Evolutionary conservation across 106 monocot genomes (phyloP).

Genomic region (Triglochin maritima): DNA sequence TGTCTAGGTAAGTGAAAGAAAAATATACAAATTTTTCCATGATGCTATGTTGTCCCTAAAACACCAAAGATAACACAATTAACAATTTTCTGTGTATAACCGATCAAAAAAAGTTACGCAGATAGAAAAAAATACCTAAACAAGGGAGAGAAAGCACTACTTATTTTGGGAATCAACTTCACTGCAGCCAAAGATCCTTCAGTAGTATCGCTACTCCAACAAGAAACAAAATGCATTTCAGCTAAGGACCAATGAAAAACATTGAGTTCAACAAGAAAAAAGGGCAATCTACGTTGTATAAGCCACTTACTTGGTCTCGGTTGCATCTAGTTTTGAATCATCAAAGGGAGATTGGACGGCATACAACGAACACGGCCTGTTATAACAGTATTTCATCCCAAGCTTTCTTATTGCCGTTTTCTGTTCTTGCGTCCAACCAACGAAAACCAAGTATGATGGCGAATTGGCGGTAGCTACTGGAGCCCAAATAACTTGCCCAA

Average conservation of each 20-base stretch:
- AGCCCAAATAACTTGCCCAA: constrained; percentile 93
- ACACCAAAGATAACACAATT: no score
- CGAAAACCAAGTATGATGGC: constrained; percentile 62
- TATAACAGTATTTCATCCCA: constrained; percentile 95
- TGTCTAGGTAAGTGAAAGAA: no score
- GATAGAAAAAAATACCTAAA: constrained; percentile 48
- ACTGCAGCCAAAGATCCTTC: constrained; percentile 15
- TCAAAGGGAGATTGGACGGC: constrained; percentile 38
- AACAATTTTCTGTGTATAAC: no score
- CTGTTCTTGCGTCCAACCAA: constrained; percentile 75
- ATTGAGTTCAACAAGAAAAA: neutral
- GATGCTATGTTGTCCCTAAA: no score
- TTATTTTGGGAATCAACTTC: constrained; percentile 49
- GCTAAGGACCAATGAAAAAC: neutral
- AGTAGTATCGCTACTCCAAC: constrained; percentile 19
- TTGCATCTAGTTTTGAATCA: constrained; percentile 12
- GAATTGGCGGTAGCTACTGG: constrained; percentile 33
- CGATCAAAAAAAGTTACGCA: no score
- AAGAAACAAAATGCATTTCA: constrained; percentile 8
- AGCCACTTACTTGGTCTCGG: constrained; percentile 26
- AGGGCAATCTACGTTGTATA: neutral
- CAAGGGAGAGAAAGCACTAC: constrained; percentile 81
- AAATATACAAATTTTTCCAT: no score
- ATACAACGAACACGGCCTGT: constrained; percentile 82
- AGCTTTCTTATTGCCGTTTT: constrained; percentile 55